A percentile compares a stretch with the other conserved stretches of the same genome.
Conservation (phyloP, 129 eudicot species). For the Sambucus nigra region DNA sequence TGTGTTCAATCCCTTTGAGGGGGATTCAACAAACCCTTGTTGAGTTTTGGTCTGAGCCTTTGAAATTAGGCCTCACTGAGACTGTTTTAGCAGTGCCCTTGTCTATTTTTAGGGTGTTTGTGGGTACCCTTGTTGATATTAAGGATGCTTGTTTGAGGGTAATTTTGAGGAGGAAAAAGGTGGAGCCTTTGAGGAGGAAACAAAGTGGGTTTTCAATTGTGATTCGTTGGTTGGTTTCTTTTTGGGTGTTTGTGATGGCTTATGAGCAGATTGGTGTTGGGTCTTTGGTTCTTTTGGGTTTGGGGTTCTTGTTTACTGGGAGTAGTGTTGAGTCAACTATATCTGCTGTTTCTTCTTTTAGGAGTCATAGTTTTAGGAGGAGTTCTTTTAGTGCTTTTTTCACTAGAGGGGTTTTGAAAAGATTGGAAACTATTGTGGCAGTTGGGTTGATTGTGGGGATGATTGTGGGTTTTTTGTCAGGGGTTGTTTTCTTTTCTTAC, state of each 20-base stretch:
- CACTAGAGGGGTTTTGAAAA: constrained; percentile 55
- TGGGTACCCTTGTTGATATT: constrained; percentile 67
- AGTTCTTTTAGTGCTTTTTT: constrained; percentile 38
- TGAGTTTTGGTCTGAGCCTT: constrained; percentile 74
- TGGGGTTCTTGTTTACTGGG: constrained; percentile 71
- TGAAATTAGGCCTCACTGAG: constrained; percentile 65
- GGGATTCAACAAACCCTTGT: constrained; percentile 79
- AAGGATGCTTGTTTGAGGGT: constrained; percentile 24
- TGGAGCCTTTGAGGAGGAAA: constrained; percentile 18
- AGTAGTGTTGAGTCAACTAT: constrained; percentile 54
- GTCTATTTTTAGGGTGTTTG: constrained; percentile 53
- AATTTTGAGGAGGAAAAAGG: constrained; percentile 27
- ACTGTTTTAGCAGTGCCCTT: constrained; percentile 74
- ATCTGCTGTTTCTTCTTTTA: constrained; percentile 51
- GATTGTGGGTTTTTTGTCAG: constrained; percentile 66
- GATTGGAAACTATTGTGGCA: constrained; percentile 77
- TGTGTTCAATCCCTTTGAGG: constrained; percentile 83
- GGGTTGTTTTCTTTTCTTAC: constrained; percentile 61
- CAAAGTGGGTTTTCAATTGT: constrained; percentile 53
- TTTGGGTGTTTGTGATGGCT: constrained; percentile 82
- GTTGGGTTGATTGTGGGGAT: constrained; percentile 69
- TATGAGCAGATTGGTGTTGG: constrained; percentile 76
- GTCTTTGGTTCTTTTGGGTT: constrained; percentile 38
- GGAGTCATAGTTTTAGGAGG: constrained; percentile 46
- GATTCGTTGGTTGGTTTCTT: constrained; percentile 76